Percentiles rank a stretch among this genome's conserved stretches.
Evolutionary conservation across 2,329 filamentous ascomycete genomes (phyloP).

Genomic region (Ceratocystis cubensis): DNA sequence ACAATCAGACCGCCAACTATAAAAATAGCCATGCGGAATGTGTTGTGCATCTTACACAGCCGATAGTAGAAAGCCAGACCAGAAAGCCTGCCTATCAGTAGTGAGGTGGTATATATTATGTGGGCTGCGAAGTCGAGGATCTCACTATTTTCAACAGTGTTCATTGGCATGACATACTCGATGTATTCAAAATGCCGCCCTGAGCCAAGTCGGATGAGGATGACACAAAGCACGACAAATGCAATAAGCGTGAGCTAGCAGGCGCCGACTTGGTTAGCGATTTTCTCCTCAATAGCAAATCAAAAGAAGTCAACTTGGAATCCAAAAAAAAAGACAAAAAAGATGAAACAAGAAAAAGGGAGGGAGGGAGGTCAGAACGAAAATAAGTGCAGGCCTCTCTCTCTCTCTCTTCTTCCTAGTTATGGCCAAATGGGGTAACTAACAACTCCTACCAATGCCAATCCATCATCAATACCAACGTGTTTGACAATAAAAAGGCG

Average conservation of each 20-base stretch:
- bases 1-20: constrained; percentile 30
- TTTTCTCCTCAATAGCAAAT: background rate
- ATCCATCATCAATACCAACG: constrained; percentile 31
- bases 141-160: constrained; percentile 33
- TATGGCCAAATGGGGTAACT: constrained; percentile 19
- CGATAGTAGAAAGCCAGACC: constrained; percentile 41
- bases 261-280: constrained; percentile 6
- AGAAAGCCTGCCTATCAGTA: constrained; percentile 39
- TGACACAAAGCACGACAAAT: constrained; percentile 34
- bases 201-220: constrained; percentile 37
- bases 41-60: constrained; percentile 31
- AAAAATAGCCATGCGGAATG: constrained; percentile 30
- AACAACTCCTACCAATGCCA: constrained; percentile 30
- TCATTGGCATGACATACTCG: constrained; percentile 34
- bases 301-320: background rate
- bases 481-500: constrained; percentile 29
- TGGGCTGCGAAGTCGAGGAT: constrained; percentile 39
- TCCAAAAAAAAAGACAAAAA: no score
- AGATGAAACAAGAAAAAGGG: background rate
- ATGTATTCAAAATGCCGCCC: constrained; percentile 36
- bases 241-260: constrained; percentile 30
- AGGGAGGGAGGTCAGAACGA: background rate
- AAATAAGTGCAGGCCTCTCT: no score
- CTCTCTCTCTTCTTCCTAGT: background rate
- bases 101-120: constrained; percentile 39